Percentiles rank a stretch among this genome's conserved stretches.
Conservation (phyloP, 192 early-diverging fungal species). For the Coemansia sp. region DNA sequence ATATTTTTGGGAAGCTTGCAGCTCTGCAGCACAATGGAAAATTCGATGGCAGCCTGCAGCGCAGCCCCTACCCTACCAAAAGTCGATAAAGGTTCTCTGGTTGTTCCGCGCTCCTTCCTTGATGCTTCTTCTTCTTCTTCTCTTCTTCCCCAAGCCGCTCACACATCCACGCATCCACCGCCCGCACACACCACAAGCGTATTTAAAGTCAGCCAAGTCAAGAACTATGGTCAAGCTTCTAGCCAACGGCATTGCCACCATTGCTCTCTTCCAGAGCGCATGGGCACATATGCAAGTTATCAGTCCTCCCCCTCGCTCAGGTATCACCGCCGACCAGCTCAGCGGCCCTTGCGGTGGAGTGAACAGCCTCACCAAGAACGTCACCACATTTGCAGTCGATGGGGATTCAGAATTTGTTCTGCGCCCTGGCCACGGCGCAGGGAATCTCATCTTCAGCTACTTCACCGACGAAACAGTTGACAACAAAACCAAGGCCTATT, state of each 20-base stretch:
- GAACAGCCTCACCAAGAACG: constrained; percentile 33
- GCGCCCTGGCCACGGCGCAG: constrained; percentile 32
- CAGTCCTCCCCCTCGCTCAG: constrained; percentile 41
- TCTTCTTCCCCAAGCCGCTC: background rate
- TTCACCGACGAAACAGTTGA: constrained; percentile 43
- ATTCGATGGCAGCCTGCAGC: background rate
- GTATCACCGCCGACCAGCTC: constrained; percentile 36
- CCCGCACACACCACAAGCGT: constrained; percentile 1
- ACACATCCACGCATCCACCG: background rate
- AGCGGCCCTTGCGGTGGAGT: constrained; percentile 39
- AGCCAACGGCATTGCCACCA: constrained; percentile 16
- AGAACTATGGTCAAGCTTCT: constrained; percentile 42
- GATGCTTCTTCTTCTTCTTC: constrained; percentile 6
- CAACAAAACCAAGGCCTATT: constrained; percentile 19
- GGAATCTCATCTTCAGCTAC: constrained; percentile 53
- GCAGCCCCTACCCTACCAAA: background rate
- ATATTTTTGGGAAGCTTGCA: background rate
- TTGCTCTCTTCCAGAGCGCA: constrained; percentile 35
- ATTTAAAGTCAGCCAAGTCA: background rate
- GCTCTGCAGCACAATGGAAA: background rate
- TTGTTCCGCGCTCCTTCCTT: constrained; percentile 29
- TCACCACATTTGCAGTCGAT: constrained; percentile 36
- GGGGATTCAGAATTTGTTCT: constrained; percentile 37
- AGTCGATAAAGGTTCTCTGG: constrained; percentile 15
- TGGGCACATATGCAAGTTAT: constrained; percentile 38